Percentiles rank a stretch among this genome's conserved stretches.
phyloP scores from a whole-genome alignment of 257 asterid species.

The Coffea eugenioides region DNA sequence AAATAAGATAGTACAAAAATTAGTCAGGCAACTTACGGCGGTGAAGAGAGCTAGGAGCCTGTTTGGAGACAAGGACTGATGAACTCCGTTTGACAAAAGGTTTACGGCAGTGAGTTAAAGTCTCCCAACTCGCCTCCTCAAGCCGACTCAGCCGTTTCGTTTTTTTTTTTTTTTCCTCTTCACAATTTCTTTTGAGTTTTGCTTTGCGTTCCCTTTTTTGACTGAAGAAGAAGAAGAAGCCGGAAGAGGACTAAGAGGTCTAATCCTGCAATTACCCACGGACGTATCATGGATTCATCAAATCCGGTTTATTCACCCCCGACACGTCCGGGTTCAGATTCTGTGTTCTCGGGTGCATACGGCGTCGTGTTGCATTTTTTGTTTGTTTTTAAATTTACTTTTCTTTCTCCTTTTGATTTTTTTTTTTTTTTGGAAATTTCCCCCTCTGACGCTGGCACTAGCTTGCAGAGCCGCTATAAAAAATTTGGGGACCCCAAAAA shows the following conservation, averaged over 20 bases:
- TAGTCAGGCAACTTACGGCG: background rate
- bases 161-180: background rate
- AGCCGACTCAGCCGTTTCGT: constrained; percentile 20
- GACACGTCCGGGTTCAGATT: constrained; percentile 35
- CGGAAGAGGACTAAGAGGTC: constrained; percentile 12
- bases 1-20: background rate
- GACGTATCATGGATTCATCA: constrained; percentile 32
- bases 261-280: constrained; percentile 25
- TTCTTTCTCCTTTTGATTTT: background rate
- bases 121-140: background rate
- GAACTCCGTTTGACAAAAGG: constrained; percentile 4
- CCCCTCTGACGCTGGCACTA: background rate
- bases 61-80: background rate
- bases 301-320: constrained; percentile 26
- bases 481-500: too few species aligned
- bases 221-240: constrained; percentile 23
- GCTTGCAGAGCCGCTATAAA: background rate
- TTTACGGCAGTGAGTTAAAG: constrained; percentile 4
- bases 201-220: constrained; percentile 19
- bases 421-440: background rate
- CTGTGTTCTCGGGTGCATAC: constrained; percentile 15
- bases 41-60: background rate
- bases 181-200: constrained; percentile 9
- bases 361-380: background rate
- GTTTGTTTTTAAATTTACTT: background rate